Percentiles rank a stretch among this genome's conserved stretches.
Conservation (phyloP, 805 yeast genomes). For the Cyberlindnera saturnus region DNA sequence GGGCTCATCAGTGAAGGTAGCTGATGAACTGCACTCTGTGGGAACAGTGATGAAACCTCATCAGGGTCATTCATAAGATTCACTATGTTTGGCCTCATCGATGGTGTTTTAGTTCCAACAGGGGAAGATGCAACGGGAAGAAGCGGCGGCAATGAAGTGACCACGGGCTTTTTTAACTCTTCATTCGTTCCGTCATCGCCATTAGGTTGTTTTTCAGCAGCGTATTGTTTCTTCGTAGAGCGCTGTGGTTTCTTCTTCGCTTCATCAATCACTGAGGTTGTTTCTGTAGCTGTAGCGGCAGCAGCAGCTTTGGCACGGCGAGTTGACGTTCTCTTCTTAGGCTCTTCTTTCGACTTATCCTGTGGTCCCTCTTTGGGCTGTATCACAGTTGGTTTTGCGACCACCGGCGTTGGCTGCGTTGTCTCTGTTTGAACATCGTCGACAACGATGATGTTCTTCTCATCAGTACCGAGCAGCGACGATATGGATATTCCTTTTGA, state of each 20-base stretch:
- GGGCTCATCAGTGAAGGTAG: no score
- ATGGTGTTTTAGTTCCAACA: no score
- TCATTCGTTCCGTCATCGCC: background rate
- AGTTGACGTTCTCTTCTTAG: background rate
- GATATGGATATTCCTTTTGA: constrained; percentile 8
- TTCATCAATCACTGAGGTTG: no score
- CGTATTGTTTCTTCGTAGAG: no score
- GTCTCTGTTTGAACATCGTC: background rate
- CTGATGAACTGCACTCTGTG: no score
- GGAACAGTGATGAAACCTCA: no score
- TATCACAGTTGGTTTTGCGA: background rate
- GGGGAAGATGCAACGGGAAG: no score
- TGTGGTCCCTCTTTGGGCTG: background rate
- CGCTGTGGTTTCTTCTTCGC: no score
- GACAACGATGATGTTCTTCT: background rate
- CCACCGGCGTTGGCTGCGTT: background rate
- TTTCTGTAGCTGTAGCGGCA: background rate
- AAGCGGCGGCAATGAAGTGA: no score
- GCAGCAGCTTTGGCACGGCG: background rate
- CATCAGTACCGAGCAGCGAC: constrained; percentile 5
- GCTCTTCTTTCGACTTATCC: constrained; percentile 1
- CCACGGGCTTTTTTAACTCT: background rate
- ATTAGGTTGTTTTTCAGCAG: background rate
- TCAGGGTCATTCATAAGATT: no score
- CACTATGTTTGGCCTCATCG: no score